These are phyloP conservation scores for Raffaelea albimanens DNA, from an alignment of 2,329 filamentous ascomycete species.

Conservation along the genomic window DNA sequence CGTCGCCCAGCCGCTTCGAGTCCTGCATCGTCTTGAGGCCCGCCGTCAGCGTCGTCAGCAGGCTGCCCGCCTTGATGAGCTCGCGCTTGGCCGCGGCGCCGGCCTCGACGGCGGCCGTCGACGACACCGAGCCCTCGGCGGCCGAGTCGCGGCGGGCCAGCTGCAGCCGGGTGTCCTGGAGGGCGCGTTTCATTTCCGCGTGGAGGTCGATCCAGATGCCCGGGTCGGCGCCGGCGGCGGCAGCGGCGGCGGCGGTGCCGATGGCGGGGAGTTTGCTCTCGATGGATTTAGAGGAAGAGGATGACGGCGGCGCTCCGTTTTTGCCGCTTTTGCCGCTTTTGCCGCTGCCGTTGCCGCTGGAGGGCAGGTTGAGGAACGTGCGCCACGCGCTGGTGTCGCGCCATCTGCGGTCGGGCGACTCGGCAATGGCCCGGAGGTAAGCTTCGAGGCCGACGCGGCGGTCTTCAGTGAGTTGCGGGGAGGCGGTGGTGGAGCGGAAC, in stretches of 20 bases:
- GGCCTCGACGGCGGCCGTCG: conserved; percentile 41
- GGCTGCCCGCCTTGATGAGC: conserved; percentile 56
- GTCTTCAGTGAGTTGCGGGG: conserved; percentile 58
- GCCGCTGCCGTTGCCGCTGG: conserved; percentile 7
- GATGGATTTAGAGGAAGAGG: conserved; percentile 11
- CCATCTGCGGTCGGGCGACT: conserved; percentile 66
- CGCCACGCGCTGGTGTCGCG: conserved; percentile 64
- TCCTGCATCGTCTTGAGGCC: conserved; percentile 52
- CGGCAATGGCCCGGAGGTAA: conserved; percentile 65
- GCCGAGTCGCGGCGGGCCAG: conserved; percentile 61
- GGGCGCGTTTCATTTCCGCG: conserved; percentile 59
- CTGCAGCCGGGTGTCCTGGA: conserved; percentile 57
- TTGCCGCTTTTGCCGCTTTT: conserved; percentile 12
- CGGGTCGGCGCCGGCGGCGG: conserved; percentile 43
- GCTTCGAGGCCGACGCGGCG: conserved; percentile 59
- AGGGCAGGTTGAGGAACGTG: conserved; percentile 61
- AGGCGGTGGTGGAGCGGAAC: conserved; percentile 64
- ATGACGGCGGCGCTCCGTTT: conserved; percentile 7
- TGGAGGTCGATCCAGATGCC: conserved; percentile 70
- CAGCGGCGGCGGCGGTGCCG: conserved; percentile 27
- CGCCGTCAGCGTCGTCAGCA: conserved; percentile 55
- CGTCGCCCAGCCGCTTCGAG: conserved; percentile 52
- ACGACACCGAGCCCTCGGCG: conserved; percentile 21
- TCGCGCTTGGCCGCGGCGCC: conserved; percentile 66
- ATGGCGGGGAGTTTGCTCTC: conserved; percentile 23